A percentile compares a stretch with the other conserved stretches of the same genome.
phyloP scores from a whole-genome alignment of 768 basidiomycete genomes.

The Trametes meyenii region DNA sequence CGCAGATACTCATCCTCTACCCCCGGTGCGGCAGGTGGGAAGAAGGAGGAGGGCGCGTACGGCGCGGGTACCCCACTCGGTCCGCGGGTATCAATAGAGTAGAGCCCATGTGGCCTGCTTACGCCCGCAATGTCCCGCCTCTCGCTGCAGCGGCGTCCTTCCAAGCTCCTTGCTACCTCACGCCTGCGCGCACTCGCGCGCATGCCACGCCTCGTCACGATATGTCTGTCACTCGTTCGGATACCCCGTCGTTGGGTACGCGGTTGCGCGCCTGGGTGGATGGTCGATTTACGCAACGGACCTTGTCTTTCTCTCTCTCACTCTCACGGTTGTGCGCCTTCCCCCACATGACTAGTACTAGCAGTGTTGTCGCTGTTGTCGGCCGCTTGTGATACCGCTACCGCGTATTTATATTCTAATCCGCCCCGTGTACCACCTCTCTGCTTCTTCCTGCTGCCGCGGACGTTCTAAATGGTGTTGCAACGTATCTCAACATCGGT shows the following conservation, averaged over 20 bases:
- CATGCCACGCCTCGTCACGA: constrained; percentile 13
- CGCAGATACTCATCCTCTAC: constrained; percentile 44
- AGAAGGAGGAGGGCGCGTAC: constrained; percentile 53
- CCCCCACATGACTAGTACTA: neutral
- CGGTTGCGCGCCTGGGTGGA: constrained; percentile 11
- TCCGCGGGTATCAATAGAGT: constrained; percentile 81
- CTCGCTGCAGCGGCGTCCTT: neutral
- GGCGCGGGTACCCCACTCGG: constrained; percentile 55
- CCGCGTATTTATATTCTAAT: constrained; percentile 23
- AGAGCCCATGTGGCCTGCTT: constrained; percentile 21
- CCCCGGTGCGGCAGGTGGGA: constrained; percentile 34
- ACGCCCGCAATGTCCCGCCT: neutral
- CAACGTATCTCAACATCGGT: neutral
- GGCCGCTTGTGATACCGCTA: constrained; percentile 8
- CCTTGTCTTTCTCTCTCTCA: neutral
- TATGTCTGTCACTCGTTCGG: neutral
- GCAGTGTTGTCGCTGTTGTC: constrained; percentile 1
- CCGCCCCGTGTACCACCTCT: constrained; percentile 7
- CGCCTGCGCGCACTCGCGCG: neutral
- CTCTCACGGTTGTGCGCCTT: constrained; percentile 4
- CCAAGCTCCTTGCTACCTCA: neutral
- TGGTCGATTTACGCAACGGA: neutral
- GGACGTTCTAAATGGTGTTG: neutral
- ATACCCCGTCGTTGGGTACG: constrained; percentile 2
- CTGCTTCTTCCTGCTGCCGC: neutral